Evolutionary conservation across 208 protist species (phyloP).

Genomic region (Trypanosoma boissoni): DNA sequence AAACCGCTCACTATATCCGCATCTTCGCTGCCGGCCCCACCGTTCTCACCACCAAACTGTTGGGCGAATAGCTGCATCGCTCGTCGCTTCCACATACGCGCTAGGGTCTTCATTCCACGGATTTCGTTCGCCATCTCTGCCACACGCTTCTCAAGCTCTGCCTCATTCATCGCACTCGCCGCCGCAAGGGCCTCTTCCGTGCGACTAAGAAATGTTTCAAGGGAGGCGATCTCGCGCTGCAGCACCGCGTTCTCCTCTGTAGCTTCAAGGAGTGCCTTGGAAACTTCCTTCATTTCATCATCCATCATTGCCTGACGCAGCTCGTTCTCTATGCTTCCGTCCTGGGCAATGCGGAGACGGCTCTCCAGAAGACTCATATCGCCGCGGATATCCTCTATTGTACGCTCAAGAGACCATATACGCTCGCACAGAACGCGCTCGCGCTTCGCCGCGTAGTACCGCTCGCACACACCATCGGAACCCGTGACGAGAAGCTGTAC

Average conservation of each 20-base stretch:
- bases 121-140: conserved; percentile 35
- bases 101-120: conserved; percentile 29
- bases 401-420: conserved; percentile 48
- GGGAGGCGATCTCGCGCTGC: conserved; percentile 33
- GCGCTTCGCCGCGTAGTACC: conserved; percentile 43
- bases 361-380: conserved; percentile 49
- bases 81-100: conserved; percentile 70
- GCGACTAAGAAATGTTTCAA: conserved; percentile 41
- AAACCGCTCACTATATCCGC: not conserved
- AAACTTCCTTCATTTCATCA: conserved; percentile 35
- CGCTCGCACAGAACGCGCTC: conserved; percentile 50
- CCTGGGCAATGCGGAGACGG: conserved; percentile 56
- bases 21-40: conserved; percentile 4
- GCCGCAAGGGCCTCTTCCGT: conserved; percentile 53
- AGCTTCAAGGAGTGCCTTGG: conserved; percentile 30
- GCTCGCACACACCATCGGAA: conserved; percentile 55
- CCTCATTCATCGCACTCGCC: conserved; percentile 40
- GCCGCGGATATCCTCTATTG: conserved; percentile 47
- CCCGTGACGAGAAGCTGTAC: conserved; percentile 42
- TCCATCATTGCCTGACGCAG: conserved; percentile 44
- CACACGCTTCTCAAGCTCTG: conserved; percentile 42
- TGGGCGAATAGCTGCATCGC: conserved; percentile 64
- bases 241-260: conserved; percentile 40
- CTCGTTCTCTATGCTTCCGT: conserved; percentile 52
- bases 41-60: conserved; percentile 31